phyloP scores from a whole-genome alignment of 208 protist species.

The Trypanosoma platydactyli region DNA sequence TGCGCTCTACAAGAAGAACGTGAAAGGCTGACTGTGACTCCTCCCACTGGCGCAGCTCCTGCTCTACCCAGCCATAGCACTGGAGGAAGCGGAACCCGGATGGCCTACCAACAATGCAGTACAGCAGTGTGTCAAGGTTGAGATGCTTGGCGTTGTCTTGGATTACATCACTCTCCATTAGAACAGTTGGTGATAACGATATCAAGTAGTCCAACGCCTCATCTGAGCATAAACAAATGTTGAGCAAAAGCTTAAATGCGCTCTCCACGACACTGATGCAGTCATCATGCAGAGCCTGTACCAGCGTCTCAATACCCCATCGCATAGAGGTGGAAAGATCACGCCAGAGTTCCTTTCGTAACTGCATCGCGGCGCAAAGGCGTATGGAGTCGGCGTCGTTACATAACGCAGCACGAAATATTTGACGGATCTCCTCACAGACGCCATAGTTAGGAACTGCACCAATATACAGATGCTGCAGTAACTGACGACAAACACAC shows the following conservation, averaged over 20 bases:
- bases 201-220: conserved; percentile 88
- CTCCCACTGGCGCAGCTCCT: conserved; percentile 85
- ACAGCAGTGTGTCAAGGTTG: conserved; percentile 63
- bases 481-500: conserved; percentile 74
- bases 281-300: conserved; percentile 77
- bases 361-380: conserved; percentile 74
- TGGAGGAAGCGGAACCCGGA: conserved; percentile 85
- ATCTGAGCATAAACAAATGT: conserved; percentile 83
- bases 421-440: conserved; percentile 83
- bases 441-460: conserved; percentile 90
- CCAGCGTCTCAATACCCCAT: conserved; percentile 84
- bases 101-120: conserved; percentile 74
- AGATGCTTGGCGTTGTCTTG: conserved; percentile 66
- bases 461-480: conserved; percentile 76
- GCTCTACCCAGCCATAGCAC: conserved; percentile 82
- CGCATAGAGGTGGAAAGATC: conserved; percentile 86
- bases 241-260: conserved; percentile 82
- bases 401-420: conserved; percentile 57
- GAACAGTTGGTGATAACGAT: conserved; percentile 68
- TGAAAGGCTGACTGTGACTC: conserved; percentile 56
- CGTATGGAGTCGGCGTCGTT: conserved; percentile 70
- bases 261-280: conserved; percentile 76
- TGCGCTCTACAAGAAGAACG: conserved; percentile 43
- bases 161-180: conserved; percentile 86
- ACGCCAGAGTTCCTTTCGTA: conserved; percentile 77